These are phyloP conservation scores for Kodamaea laetipori DNA, from an alignment of 805 yeast genomes.

Conservation along the genomic window DNA sequence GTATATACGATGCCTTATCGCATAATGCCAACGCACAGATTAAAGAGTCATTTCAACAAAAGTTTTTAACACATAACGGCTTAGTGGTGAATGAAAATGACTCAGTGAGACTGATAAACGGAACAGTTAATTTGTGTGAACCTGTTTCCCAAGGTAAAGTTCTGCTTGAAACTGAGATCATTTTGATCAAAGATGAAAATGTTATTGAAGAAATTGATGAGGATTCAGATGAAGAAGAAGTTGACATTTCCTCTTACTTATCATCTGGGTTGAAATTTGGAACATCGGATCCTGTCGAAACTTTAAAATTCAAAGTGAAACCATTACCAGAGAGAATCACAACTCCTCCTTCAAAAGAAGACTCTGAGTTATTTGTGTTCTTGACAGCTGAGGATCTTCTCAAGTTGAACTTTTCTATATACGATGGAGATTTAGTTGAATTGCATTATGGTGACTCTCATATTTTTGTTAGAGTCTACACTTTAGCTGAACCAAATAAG, in stretches of 20 bases:
- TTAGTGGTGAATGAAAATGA: constrained; percentile 46
- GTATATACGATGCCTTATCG: constrained; percentile 38
- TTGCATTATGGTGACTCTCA: constrained; percentile 21
- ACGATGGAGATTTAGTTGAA: constrained; percentile 67
- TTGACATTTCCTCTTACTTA: constrained; percentile 38
- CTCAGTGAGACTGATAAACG: constrained; percentile 45
- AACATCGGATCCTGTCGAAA: constrained; percentile 1
- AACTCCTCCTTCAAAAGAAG: constrained; percentile 33
- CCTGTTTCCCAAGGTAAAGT: constrained; percentile 72
- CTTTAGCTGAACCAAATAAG: constrained; percentile 65
- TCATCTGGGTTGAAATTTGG: constrained; percentile 28
- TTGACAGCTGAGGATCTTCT: constrained; percentile 53
- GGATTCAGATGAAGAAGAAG: constrained; percentile 14
- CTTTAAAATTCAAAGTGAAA: constrained; percentile 22
- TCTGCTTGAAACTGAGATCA: constrained; percentile 49
- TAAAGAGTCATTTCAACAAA: constrained; percentile 33
- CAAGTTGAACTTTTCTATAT: constrained; percentile 53
- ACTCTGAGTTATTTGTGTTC: constrained; percentile 39
- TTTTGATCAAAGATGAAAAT: constrained; percentile 45
- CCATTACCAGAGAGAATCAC: constrained; percentile 34
- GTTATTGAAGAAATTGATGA: constrained; percentile 11
- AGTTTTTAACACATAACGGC: constrained; percentile 24
- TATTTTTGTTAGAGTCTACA: constrained; percentile 47
- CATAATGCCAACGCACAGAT: constrained; percentile 34
- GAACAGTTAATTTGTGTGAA: constrained; percentile 61